Evolutionary conservation across 2,329 filamentous ascomycete species (phyloP), one percentile per base, ranked within the genome.

Genomic region (Fusarium sp.): DNA sequence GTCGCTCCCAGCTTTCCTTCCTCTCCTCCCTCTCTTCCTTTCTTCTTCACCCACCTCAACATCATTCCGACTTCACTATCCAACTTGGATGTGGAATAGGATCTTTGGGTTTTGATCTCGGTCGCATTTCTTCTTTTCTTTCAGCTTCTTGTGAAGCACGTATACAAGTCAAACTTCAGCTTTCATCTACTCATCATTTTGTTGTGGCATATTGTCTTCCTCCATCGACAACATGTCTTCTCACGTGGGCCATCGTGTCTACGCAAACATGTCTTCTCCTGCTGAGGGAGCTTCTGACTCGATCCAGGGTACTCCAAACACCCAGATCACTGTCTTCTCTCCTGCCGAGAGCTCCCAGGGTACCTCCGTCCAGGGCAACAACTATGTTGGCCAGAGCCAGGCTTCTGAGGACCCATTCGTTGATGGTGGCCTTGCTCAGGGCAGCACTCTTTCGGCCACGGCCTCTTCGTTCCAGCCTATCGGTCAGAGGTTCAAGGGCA

Each of bases 271-370:
- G 37, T 89, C 88, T 7, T 86, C 87, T 48, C 84, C 82, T 63
- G 88, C 88, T 1, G 87, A 86, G 4, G 83, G 78, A 59, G 87
- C 85, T 49, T 84, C 84, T 37, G 87, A 88, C 57, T 91, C 90
- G 16, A 86, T 85, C 76, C 86, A 89, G 73, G 87, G 86, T 21
- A 93, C 91, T 10, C 91, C 91, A 0, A 89, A 91, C 65, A 92
- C 90, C 12, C 87, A 86, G 55, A 73, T 91, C 45, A 91, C 90
- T 10, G 82, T 87, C 10, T 92, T 92, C 77, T 92, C 90, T 8
- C 90, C 90, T 1, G 87, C 89, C 21, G 88, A 89, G 44, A 63
- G 80, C 57, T 85, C 85, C 19, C 80, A 51, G 31, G 48, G 29
- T 25, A 51, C 48, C n/a, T 51, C 48, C 9, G 8, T 51, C 11